A percentile compares a stretch with the other conserved stretches of the same genome.
Evolutionary conservation across 2,329 filamentous ascomycete species (phyloP).

Genomic region (Talaromyces sp.): DNA sequence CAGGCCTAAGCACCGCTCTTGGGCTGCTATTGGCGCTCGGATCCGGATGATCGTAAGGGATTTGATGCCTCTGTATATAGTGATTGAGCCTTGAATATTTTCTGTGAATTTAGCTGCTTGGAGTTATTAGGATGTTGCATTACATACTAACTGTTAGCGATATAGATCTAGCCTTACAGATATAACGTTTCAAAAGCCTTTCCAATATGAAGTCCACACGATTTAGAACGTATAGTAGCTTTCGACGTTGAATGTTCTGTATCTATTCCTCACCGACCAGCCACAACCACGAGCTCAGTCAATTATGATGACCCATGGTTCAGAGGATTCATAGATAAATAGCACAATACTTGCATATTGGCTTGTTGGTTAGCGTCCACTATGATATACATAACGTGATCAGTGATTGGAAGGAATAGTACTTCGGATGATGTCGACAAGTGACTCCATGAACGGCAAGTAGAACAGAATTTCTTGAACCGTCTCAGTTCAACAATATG

Average conservation of each 20-base stretch:
- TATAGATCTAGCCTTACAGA: background rate
- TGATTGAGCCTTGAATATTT: background rate
- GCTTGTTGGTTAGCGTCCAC: background rate
- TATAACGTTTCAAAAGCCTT: background rate
- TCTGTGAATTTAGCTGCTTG: background rate
- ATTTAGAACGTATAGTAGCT: background rate
- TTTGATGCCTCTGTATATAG: background rate
- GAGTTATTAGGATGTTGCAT: too few species aligned
- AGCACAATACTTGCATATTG: background rate
- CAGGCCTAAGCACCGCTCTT: background rate
- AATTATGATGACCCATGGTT: background rate
- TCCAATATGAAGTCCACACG: background rate
- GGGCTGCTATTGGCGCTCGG: background rate
- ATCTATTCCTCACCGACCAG: background rate
- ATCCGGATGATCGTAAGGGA: background rate
- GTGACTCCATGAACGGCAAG: slow-evolving; percentile 8
- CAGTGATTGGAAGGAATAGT: background rate
- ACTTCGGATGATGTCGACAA: slow-evolving; percentile 14
- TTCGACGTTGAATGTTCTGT: too few species aligned
- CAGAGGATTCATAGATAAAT: background rate
- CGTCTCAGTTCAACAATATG: slow-evolving; percentile 13
- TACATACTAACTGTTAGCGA: too few species aligned
- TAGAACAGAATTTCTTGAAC: slow-evolving; percentile 1
- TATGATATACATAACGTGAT: background rate
- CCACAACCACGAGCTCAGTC: background rate